phyloP scores from a whole-genome alignment of 75 land plant species.

The Cupressus sempervirens region DNA sequence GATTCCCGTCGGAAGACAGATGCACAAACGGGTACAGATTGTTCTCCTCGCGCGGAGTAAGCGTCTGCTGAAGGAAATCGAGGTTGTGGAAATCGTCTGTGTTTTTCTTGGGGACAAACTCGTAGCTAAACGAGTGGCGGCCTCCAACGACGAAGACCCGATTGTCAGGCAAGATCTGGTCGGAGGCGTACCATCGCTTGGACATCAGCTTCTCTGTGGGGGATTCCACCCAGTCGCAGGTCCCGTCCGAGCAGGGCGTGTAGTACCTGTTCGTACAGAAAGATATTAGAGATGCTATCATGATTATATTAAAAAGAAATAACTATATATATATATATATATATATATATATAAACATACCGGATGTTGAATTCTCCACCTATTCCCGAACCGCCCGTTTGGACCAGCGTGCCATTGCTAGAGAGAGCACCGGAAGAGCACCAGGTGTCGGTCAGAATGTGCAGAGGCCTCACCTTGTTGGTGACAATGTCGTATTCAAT shows the following conservation, averaged over 20 bases:
- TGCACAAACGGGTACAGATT: slow-evolving; percentile 32
- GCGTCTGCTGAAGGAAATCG: slow-evolving; percentile 6
- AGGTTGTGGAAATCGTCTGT: background rate
- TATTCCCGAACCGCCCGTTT: slow-evolving; percentile 28
- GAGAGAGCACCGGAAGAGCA: slow-evolving; percentile 32
- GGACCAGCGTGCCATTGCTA: slow-evolving; percentile 33
- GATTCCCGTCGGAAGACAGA: slow-evolving; percentile 28
- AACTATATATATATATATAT: too few relatives aligned
- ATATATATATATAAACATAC: too few relatives aligned
- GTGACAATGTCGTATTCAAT: slow-evolving; percentile 19
- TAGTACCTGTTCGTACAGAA: too few relatives aligned
- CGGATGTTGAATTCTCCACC: background rate
- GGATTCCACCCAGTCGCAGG: slow-evolving; percentile 42
- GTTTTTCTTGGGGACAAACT: slow-evolving; percentile 23
- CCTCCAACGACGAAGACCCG: slow-evolving; percentile 62
- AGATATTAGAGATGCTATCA: too few relatives aligned
- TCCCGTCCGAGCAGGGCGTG: slow-evolving; percentile 15
- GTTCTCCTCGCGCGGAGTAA: slow-evolving; percentile 9
- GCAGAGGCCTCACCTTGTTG: slow-evolving; percentile 21
- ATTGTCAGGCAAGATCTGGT: slow-evolving; percentile 59
- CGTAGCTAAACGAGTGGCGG: slow-evolving; percentile 26
- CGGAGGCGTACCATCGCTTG: slow-evolving; percentile 34
- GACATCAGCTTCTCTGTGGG: slow-evolving; percentile 11
- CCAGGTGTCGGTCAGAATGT: slow-evolving; percentile 28
- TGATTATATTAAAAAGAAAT: too few relatives aligned